Conservation (phyloP, 495 filamentous ascomycete genomes). For the Hypoxylon perforatum region DNA sequence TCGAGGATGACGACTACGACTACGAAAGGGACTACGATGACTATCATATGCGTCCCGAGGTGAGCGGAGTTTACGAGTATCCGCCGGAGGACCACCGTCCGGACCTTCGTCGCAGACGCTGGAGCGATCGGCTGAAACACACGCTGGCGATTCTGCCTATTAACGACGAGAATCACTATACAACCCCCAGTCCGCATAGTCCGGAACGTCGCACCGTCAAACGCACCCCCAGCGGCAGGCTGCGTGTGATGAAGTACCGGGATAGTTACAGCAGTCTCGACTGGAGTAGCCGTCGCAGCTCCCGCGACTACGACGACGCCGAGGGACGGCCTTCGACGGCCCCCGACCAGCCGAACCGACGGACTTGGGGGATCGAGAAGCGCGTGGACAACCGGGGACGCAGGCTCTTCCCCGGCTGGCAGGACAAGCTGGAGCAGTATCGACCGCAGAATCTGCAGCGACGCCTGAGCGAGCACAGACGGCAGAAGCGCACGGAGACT, state of each 20-base stretch:
- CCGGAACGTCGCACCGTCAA: constrained; percentile 61
- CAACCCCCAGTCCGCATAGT: constrained; percentile 49
- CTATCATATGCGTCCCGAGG: constrained; percentile 38
- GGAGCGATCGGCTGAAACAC: constrained; percentile 57
- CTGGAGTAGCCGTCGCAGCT: constrained; percentile 19
- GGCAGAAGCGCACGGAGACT: constrained; percentile 72
- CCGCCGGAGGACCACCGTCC: constrained; percentile 58
- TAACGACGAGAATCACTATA: constrained; percentile 50
- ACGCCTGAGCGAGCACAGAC: constrained; percentile 68
- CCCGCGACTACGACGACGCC: constrained; percentile 33
- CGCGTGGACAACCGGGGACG: constrained; percentile 42
- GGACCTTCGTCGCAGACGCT: constrained; percentile 59
- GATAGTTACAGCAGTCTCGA: constrained; percentile 53
- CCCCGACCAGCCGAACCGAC: constrained; percentile 40
- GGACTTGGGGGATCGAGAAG: constrained; percentile 41
- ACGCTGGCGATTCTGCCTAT: constrained; percentile 65
- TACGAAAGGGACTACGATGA: constrained; percentile 5
- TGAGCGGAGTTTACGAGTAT: constrained; percentile 47
- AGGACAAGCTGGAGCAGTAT: constrained; percentile 56
- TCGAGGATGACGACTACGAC: constrained; percentile 53
- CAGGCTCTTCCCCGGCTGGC: constrained; percentile 49
- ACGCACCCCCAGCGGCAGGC: constrained; percentile 59
- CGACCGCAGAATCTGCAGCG: constrained; percentile 60
- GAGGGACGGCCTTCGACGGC: constrained; percentile 48
- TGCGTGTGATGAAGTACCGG: constrained; percentile 61